Evolutionary conservation across 2,329 filamentous ascomycete genomes (phyloP), one percentile per base, ranked within the genome.

Genomic region (Gnomoniopsis smithogilvyi): DNA sequence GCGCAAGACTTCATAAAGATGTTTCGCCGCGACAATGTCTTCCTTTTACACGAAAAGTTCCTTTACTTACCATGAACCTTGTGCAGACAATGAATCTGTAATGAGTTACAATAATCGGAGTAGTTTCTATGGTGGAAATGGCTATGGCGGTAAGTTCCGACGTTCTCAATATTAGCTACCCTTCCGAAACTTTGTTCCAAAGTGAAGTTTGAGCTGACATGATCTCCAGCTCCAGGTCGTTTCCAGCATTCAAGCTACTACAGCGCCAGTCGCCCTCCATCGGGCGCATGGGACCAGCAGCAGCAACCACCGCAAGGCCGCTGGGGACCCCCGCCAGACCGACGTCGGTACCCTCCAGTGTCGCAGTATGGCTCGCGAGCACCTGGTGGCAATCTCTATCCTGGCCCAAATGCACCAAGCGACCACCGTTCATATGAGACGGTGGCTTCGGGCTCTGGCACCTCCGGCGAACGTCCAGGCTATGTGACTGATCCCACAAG

Each of bases 351-450:
- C 63, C 74, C 76, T 22, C 72, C 80, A 1, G 81, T 84, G 41
- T 74, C 78, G 26, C 73, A 80, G n/a, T 70, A 72, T 56, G 63
- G 63, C 19, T 71, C 75, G 51, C 73, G 74, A 11, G 73, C 73
- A 41, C 71, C 76, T 55, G 76, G 72, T 46, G 71, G 75, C 58
- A 75, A 77, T 64, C 73, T 82, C 61, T 86, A 83, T 67, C 78
- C 45, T 21, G 19, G 45, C 45, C 45, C 45, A 24, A 19, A 21
- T 14, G 4, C 45, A 47, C 17, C 45, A 47, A 54, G 70, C 81
- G 63, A 93, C 71, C 88, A 94, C 66, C 87, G 86, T 64, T 95
- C 91, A 1, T 91, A 94, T 73, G 92, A 96, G 72, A 96, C 92
- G 1, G 89, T 96, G 48, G 89, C 89, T 41, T 92, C 90, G 14